These are phyloP conservation scores for Diaporthe humulicola DNA, from an alignment of 2,329 filamentous ascomycete genomes.

Conservation along the genomic window DNA sequence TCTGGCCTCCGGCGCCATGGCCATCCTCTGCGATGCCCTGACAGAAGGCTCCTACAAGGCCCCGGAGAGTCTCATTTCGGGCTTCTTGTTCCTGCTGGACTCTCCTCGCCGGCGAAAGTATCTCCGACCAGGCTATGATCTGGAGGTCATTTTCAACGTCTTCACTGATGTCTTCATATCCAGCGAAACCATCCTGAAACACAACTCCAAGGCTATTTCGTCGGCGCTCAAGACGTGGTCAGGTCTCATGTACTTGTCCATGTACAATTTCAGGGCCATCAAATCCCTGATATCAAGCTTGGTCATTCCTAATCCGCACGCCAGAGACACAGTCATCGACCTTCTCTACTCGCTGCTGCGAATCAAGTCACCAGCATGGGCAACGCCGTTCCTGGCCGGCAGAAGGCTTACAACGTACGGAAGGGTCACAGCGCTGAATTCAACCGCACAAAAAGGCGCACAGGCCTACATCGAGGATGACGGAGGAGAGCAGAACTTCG, in stretches of 20 bases:
- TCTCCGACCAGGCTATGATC: slow-evolving; percentile 87
- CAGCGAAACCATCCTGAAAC: slow-evolving; percentile 77
- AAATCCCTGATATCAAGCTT: slow-evolving; percentile 80
- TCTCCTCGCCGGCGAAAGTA: slow-evolving; percentile 84
- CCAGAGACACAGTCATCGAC: slow-evolving; percentile 86
- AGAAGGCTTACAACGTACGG: slow-evolving; percentile 95
- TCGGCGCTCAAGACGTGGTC: slow-evolving; percentile 94
- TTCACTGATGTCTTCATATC: slow-evolving; percentile 85
- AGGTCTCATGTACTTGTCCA: slow-evolving; percentile 87
- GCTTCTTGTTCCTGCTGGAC: slow-evolving; percentile 92
- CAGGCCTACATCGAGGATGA: slow-evolving; percentile 73
- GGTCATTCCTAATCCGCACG: slow-evolving; percentile 66
- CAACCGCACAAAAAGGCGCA: slow-evolving; percentile 63
- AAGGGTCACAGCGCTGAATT: slow-evolving; percentile 87
- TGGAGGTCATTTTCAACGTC: slow-evolving; percentile 89
- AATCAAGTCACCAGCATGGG: slow-evolving; percentile 96
- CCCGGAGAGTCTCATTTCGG: slow-evolving; percentile 87
- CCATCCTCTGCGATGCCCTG: slow-evolving; percentile 90
- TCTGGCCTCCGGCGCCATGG: slow-evolving; percentile 85
- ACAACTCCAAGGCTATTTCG: slow-evolving; percentile 93
- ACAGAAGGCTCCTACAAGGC: slow-evolving; percentile 93
- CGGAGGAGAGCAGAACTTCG: slow-evolving; percentile 82
- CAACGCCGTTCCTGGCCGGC: slow-evolving; percentile 93
- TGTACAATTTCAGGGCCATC: slow-evolving; percentile 89
- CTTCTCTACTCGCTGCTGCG: slow-evolving; percentile 83